Conservation (phyloP, 2,329 filamentous ascomycete species). For the Diaporthe longicolla region DNA sequence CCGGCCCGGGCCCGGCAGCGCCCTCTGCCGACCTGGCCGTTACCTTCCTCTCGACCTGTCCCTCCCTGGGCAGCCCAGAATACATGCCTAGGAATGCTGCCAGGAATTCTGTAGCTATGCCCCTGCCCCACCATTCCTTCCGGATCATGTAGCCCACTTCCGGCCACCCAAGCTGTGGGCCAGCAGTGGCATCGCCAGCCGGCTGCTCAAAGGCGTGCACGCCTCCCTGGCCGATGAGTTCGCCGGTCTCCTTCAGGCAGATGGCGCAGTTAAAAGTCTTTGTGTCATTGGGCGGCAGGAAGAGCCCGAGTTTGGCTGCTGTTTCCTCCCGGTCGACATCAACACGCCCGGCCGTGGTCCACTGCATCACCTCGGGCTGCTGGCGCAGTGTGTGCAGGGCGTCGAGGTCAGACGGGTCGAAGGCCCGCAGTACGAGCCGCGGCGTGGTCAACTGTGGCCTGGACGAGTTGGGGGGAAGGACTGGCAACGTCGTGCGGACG, state of each 20-base stretch:
- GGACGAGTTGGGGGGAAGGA: background rate
- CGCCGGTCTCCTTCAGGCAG: constrained; percentile 59
- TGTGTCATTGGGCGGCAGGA: constrained; percentile 64
- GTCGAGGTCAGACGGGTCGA: constrained; percentile 58
- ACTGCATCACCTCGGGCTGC: constrained; percentile 74
- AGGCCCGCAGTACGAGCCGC: constrained; percentile 33
- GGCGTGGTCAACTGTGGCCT: constrained; percentile 16
- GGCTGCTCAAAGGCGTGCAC: constrained; percentile 53
- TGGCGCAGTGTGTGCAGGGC: constrained; percentile 67
- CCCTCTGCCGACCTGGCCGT: constrained; percentile 52
- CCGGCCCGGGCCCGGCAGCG: constrained; percentile 46
- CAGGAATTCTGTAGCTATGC: constrained; percentile 71
- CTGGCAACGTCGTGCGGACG: constrained; percentile 32
- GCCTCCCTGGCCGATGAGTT: constrained; percentile 67
- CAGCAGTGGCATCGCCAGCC: constrained; percentile 51
- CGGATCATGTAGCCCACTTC: constrained; percentile 71
- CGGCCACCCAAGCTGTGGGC: constrained; percentile 58
- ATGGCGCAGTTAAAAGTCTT: constrained; percentile 71
- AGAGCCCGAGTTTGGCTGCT: constrained; percentile 54
- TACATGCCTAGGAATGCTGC: constrained; percentile 61
- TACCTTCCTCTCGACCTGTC: constrained; percentile 58
- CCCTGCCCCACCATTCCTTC: constrained; percentile 67
- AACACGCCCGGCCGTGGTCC: constrained; percentile 56
- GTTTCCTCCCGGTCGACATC: constrained; percentile 63
- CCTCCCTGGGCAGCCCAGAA: constrained; percentile 63